Evolutionary conservation across 139 green algal genomes (phyloP).

Genomic region (Microglena sp.): DNA sequence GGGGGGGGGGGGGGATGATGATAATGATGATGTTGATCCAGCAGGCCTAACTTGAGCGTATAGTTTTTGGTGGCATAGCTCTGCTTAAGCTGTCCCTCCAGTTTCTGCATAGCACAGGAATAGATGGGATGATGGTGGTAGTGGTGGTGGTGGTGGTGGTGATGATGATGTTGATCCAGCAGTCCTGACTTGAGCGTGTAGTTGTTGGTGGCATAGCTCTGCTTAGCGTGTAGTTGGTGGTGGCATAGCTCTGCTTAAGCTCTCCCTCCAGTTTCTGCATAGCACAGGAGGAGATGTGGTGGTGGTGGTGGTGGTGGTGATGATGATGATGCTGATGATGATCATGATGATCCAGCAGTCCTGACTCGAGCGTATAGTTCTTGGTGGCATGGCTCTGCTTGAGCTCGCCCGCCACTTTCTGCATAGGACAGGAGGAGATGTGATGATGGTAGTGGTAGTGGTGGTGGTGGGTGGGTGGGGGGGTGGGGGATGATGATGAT

Average conservation of each 20-base stretch:
- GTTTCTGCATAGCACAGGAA: conserved; percentile 18
- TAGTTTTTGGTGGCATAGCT: conserved; percentile 51
- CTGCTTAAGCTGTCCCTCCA: conserved; percentile 39
- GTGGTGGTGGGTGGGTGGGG: too few relatives aligned
- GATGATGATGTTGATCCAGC: too few relatives aligned
- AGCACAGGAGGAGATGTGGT: neutral
- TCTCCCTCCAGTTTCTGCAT: conserved; percentile 37
- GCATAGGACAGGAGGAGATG: neutral
- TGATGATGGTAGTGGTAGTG: too few relatives aligned
- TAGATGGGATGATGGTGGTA: too few relatives aligned
- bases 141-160: too few relatives aligned
- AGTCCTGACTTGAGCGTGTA: conserved; percentile 41
- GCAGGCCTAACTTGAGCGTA: conserved; percentile 39
- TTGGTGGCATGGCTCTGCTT: conserved; percentile 4
- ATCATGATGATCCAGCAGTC: too few relatives aligned
- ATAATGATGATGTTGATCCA: too few relatives aligned
- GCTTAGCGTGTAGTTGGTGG: conserved; percentile 50
- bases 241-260: conserved; percentile 40
- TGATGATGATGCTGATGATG: too few relatives aligned
- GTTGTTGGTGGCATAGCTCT: conserved; percentile 42
- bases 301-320: too few relatives aligned
- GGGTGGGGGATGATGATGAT: too few relatives aligned
- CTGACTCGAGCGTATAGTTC: neutral
- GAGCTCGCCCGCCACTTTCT: neutral
- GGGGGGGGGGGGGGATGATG: neutral